Evolutionary conservation across 306 rosid species (phyloP).

Genomic region (Cajanus cajan): DNA sequence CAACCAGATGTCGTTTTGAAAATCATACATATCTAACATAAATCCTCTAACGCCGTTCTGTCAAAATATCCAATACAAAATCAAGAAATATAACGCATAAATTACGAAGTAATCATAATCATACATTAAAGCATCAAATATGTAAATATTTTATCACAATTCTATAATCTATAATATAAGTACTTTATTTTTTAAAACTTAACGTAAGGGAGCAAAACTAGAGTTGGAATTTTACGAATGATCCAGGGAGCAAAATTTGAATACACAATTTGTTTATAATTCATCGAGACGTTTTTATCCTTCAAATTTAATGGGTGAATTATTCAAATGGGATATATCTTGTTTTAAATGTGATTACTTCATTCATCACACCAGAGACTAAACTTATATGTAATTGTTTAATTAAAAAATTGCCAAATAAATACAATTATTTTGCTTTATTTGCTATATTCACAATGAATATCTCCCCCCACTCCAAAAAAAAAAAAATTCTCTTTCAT

Average conservation of each 20-base stretch:
- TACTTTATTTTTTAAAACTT: no score
- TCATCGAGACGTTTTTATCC: neutral
- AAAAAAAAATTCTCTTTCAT: neutral
- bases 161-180: no score
- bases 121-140: neutral
- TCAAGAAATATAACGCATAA: neutral
- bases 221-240: neutral
- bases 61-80: neutral
- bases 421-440: no score
- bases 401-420: neutral
- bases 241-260: neutral
- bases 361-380: conserved; percentile 9
- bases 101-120: neutral
- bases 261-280: neutral
- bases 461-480: neutral
- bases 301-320: neutral
- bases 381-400: neutral
- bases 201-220: neutral
- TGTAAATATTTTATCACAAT: no score
- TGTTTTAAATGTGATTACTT: neutral
- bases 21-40: conserved; percentile 95
- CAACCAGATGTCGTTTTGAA: conserved; percentile 67
- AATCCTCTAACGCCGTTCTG: conserved; percentile 92
- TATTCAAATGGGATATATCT: neutral
- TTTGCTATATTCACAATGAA: neutral